These are phyloP conservation scores for Mortierella sp. DNA, from an alignment of 371 early-diverging fungal genomes.

Conservation along the genomic window DNA sequence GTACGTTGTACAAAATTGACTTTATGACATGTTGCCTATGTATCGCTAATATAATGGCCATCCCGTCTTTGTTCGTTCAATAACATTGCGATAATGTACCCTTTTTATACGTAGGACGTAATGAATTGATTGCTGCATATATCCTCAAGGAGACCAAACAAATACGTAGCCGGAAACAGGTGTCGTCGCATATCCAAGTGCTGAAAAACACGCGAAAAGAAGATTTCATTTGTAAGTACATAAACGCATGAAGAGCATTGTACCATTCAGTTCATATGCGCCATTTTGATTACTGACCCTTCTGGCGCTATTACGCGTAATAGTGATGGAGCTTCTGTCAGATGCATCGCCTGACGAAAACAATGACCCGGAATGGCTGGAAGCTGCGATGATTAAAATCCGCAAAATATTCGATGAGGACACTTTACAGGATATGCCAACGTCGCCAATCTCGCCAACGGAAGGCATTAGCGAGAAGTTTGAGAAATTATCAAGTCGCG, in stretches of 20 bases:
- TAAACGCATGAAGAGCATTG: neutral
- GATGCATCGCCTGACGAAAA: constrained; percentile 56
- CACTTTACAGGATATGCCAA: constrained; percentile 20
- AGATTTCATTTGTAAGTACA: constrained; percentile 57
- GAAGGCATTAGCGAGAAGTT: constrained; percentile 16
- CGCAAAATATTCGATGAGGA: constrained; percentile 35
- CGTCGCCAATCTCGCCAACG: constrained; percentile 24
- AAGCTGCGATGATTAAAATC: constrained; percentile 32
- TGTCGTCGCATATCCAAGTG: constrained; percentile 84
- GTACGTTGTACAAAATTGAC: constrained; percentile 30
- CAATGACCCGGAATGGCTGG: constrained; percentile 29
- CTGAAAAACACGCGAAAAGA: constrained; percentile 78
- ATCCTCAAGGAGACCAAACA: constrained; percentile 75
- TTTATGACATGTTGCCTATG: constrained; percentile 2
- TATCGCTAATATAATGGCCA: neutral
- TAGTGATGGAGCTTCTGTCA: constrained; percentile 73
- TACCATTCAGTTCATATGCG: no score
- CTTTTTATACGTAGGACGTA: constrained; percentile 57
- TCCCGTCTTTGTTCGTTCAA: neutral
- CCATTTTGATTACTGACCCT: no score
- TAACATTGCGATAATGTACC: neutral
- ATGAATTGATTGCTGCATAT: constrained; percentile 80
- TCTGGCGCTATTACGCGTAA: neutral
- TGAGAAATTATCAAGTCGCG: neutral
- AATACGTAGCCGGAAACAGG: constrained; percentile 78